These are phyloP conservation scores for Rhizopogon roseolus DNA, from an alignment of 768 basidiomycete genomes.

Conservation along the genomic window DNA sequence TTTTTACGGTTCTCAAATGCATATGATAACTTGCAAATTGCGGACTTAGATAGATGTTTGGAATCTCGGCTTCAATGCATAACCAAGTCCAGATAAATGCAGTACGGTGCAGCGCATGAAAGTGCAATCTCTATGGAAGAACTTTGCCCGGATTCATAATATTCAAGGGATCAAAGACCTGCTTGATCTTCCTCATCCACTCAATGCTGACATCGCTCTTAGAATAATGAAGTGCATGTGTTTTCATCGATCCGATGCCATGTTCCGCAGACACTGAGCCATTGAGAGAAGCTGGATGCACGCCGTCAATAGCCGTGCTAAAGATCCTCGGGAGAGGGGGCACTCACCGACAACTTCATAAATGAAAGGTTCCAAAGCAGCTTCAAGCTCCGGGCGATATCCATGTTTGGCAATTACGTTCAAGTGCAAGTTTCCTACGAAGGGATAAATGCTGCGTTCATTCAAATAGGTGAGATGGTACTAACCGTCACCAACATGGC, in stretches of 20 bases:
- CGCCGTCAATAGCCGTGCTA: background rate
- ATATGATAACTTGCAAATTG: too few relatives aligned
- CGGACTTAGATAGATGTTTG: too few relatives aligned
- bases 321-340: background rate
- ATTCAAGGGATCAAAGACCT: constrained; percentile 81
- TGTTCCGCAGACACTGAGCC: constrained; percentile 98
- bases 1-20: too few relatives aligned
- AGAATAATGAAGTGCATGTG: constrained; percentile 82
- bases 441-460: background rate
- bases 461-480: constrained; percentile 9
- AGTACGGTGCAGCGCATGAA: background rate
- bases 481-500: constrained; percentile 94
- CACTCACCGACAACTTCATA: constrained; percentile 84
- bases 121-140: constrained; percentile 25
- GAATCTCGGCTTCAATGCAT: too few relatives aligned
- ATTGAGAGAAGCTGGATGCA: constrained; percentile 54
- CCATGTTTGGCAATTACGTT: constrained; percentile 76
- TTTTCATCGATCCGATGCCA: constrained; percentile 95
- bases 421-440: constrained; percentile 84
- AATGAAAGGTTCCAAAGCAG: constrained; percentile 89
- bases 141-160: constrained; percentile 95
- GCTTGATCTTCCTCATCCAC: constrained; percentile 88
- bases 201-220: constrained; percentile 76
- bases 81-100: too few relatives aligned
- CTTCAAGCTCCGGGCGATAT: constrained; percentile 80